phyloP scores from a whole-genome alignment of 495 filamentous ascomycete species.

The Penicillium subrubescens region DNA sequence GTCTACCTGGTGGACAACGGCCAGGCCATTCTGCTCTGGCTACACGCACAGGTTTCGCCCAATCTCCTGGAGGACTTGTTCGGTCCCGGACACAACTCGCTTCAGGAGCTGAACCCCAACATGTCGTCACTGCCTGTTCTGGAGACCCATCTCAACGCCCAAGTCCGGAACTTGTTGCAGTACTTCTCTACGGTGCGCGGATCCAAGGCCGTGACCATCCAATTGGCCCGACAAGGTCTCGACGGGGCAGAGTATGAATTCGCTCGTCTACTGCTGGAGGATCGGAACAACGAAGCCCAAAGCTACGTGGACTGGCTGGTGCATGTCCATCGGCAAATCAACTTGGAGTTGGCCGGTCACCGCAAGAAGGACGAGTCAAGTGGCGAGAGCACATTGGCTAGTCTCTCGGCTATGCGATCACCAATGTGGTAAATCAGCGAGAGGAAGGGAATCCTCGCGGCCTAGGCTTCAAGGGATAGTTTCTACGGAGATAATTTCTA shows the following conservation, averaged over 20 bases:
- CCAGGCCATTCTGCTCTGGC: conserved; percentile 86
- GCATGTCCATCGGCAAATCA: conserved; percentile 88
- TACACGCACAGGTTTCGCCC: conserved; percentile 72
- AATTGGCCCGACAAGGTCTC: conserved; percentile 88
- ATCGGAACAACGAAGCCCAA: conserved; percentile 95
- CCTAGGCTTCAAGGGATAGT: background rate
- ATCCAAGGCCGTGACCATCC: conserved; percentile 83
- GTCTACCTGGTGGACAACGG: conserved; percentile 99
- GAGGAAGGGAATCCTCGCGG: background rate
- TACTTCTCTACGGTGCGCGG: conserved; percentile 81
- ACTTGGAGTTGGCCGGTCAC: conserved; percentile 81
- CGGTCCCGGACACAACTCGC: conserved; percentile 69
- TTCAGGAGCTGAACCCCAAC: conserved; percentile 77
- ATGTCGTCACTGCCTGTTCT: conserved; percentile 70
- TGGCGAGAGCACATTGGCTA: conserved; percentile 55
- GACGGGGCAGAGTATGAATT: conserved; percentile 98
- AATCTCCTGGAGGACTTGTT: conserved; percentile 92
- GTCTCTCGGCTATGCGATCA: conserved; percentile 69
- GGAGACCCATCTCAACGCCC: conserved; percentile 91
- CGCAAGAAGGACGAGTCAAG: conserved; percentile 70
- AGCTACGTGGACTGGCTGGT: conserved; percentile 99
- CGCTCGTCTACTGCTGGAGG: conserved; percentile 85
- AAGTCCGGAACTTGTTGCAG: conserved; percentile 90
- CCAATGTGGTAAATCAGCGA: conserved; percentile 61
- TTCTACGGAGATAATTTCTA: background rate